Percentiles rank a stretch among this genome's conserved stretches.
Evolutionary conservation across 2,329 filamentous ascomycete genomes (phyloP).

Genomic region (Colletotrichum salicis): DNA sequence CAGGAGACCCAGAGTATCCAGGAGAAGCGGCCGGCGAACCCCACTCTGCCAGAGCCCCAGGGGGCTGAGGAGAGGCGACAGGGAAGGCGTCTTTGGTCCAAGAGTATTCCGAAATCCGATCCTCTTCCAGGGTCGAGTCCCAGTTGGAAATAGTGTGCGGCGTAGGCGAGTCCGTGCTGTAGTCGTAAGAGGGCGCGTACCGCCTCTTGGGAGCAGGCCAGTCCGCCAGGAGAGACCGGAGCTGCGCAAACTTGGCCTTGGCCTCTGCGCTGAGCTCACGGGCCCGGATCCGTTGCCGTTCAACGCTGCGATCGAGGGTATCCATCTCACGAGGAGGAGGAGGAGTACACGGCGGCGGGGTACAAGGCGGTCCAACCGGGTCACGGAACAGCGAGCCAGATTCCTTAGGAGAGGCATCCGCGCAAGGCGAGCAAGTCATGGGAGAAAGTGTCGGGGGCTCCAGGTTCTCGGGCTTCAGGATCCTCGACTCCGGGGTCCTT

Average conservation of each 20-base stretch:
- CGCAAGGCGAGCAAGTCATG: not conserved
- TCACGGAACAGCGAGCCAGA: not conserved
- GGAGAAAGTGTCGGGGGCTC: not conserved
- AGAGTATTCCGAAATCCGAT: not conserved
- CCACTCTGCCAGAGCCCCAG: slow-evolving; percentile 16
- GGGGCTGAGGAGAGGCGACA: not conserved
- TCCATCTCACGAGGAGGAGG: not conserved
- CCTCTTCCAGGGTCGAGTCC: slow-evolving; percentile 14
- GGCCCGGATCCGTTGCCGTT: slow-evolving; percentile 3
- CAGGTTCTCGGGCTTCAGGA: not conserved
- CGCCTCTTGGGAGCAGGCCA: not conserved
- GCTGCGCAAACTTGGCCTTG: slow-evolving; percentile 4
- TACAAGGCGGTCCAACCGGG: slow-evolving; percentile 1
- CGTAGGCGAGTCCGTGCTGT: slow-evolving; percentile 8
- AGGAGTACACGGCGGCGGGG: not conserved
- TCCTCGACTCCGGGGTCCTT: not conserved
- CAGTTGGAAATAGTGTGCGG: slow-evolving; percentile 20
- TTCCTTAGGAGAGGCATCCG: not conserved
- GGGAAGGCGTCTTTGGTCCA: not conserved
- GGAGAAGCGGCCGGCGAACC: not conserved
- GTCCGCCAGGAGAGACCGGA: not conserved
- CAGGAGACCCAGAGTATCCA: not conserved
- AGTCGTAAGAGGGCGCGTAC: slow-evolving; percentile 11
- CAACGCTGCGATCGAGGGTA: slow-evolving; percentile 15
- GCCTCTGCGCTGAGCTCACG: not conserved